phyloP scores from a whole-genome alignment of 805 yeast genomes.

The Metschnikowia anglica region DNA sequence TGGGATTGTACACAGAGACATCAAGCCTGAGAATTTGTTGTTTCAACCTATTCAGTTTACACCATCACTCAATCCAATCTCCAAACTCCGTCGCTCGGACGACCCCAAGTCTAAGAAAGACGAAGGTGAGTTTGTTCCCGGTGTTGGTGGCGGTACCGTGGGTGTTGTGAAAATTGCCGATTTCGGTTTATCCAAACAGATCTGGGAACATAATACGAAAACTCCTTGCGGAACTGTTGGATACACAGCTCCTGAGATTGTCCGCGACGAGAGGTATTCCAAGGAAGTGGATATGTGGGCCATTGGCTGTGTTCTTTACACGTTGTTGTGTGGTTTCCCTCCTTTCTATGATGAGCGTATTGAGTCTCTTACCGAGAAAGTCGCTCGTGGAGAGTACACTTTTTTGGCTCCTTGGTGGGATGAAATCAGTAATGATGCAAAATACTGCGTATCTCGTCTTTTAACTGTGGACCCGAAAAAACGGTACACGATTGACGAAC shows the following conservation, averaged over 20 bases:
- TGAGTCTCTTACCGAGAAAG: constrained; percentile 60
- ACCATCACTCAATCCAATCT: constrained; percentile 43
- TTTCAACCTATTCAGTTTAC: constrained; percentile 55
- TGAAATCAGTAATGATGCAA: constrained; percentile 71
- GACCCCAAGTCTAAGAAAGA: constrained; percentile 55
- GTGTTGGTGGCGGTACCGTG: constrained; percentile 62
- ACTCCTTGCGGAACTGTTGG: constrained; percentile 80
- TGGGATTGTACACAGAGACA: constrained; percentile 75
- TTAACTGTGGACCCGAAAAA: constrained; percentile 67
- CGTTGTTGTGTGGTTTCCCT: constrained; percentile 70
- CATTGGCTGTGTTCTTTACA: constrained; percentile 67
- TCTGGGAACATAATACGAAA: constrained; percentile 45
- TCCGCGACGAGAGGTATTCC: constrained; percentile 54
- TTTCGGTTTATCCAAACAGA: constrained; percentile 64
- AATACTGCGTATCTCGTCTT: constrained; percentile 62
- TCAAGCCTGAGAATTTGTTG: constrained; percentile 75
- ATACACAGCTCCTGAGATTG: constrained; percentile 71
- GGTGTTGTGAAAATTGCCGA: constrained; percentile 67
- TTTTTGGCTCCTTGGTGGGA: constrained; percentile 88
- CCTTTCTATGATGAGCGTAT: constrained; percentile 75
- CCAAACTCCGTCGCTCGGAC: constrained; percentile 51
- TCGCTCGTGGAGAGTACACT: constrained; percentile 68
- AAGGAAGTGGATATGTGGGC: constrained; percentile 76
- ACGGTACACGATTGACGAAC: constrained; percentile 66
- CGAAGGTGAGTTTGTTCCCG: constrained; percentile 55